Conservation (phyloP, 164 flowering plant genomes). For the Tetrastigma voinierianum region DNA sequence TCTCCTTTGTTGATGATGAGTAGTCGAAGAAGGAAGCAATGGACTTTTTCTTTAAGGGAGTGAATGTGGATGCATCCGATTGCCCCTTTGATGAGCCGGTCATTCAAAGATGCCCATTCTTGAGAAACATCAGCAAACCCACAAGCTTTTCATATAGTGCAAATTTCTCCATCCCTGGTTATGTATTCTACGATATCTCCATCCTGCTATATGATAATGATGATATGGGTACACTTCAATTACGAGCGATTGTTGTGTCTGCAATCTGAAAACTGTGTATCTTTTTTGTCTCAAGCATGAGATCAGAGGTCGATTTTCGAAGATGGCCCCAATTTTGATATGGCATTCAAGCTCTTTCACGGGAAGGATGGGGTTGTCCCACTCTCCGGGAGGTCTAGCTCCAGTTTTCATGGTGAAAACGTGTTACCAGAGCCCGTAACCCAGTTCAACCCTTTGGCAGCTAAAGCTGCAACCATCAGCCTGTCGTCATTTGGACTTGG, state of each 20-base stretch:
- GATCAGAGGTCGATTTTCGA: constrained; percentile 85
- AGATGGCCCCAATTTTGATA: constrained; percentile 74
- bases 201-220: too few species aligned
- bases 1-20: constrained; percentile 7
- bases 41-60: constrained; percentile 28
- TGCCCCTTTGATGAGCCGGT: constrained; percentile 38
- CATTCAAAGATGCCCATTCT: constrained; percentile 67
- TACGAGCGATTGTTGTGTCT: neutral
- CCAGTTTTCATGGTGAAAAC: constrained; percentile 18
- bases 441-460: constrained; percentile 69
- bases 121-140: constrained; percentile 72
- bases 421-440: constrained; percentile 31
- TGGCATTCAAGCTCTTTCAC: constrained; percentile 74
- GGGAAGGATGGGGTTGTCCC: constrained; percentile 83
- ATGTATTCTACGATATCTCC: too few species aligned
- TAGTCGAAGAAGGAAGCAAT: constrained; percentile 20
- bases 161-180: constrained; percentile 39
- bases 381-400: constrained; percentile 42
- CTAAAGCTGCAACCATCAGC: constrained; percentile 70
- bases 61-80: constrained; percentile 23
- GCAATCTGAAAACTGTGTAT: neutral
- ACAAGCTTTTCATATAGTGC: constrained; percentile 69
- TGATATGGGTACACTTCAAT: neutral
- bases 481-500: constrained; percentile 73
- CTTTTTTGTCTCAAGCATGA: constrained; percentile 25